Evolutionary conservation across 352 stramenopile species (phyloP), one percentile per base, ranked within the genome.

Genomic region (Phytophthora citricola): DNA sequence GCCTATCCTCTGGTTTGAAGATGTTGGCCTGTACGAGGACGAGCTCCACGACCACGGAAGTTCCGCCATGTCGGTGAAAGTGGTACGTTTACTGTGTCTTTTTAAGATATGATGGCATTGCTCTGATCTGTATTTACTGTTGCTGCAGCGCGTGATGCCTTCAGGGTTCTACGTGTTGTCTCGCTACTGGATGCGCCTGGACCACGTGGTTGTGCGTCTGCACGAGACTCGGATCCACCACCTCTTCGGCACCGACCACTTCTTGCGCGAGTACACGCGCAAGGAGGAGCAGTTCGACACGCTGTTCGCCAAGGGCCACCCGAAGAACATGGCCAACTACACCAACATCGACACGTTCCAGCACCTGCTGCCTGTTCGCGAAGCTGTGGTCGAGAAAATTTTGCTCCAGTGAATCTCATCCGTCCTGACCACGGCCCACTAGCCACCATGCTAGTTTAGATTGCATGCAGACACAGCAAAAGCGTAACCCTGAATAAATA

Each of bases 191-290:
- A 90, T 95, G 81, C 87, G 87, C 9, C 71, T 95, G 27, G 87
- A 95, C 58, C 75, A 91, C 49, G 84, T 95, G 12, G 71, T 93
- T 44, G 75, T 95, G 32, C 82, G 87, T 34, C 66, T 95, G 34
- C 81, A 94, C 24, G 87, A 95, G 56, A 91, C 87, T n/a, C 83
- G 87, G 40, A 81, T 93, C 51, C 85, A 93, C 71, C 87, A 95
- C 59, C 36, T 93, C 43, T 95, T 95, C 58, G 87, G 87, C 43
- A 73, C 26, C 20, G 71, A 92, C 63, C 68, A 91, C 58, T 75
- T 95, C 45, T 57, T 92, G n/a, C 85, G 85, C 15, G 87, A 95
- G 61, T 93, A 88, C 76, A 91, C 78, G 31, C 81, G 81, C 26
- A 93, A 93, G 67, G 87, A 93, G 61, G 72, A 86, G 53, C 73